A percentile compares a stretch with the other conserved stretches of the same genome.
Evolutionary conservation across 169 alveolate species (phyloP).

Genomic region (Plasmodium yoelii): DNA sequence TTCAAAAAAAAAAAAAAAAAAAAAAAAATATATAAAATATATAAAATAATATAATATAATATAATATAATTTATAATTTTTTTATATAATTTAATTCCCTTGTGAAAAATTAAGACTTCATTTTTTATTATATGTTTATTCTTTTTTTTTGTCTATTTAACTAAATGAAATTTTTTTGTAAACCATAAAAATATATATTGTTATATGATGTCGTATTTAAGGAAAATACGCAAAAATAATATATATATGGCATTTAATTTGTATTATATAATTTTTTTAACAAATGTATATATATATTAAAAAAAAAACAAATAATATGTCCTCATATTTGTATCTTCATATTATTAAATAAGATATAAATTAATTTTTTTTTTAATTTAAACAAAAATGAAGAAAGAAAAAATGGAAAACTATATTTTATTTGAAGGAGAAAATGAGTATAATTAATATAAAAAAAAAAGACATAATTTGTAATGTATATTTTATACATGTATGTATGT

Average conservation of each 20-base stretch:
- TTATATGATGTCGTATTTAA: too few relatives aligned
- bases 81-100: neutral
- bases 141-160: slow-evolving; percentile 21
- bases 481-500: neutral
- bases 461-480: neutral
- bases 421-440: slow-evolving; percentile 73
- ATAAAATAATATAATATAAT: neutral
- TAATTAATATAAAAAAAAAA: slow-evolving; percentile 1
- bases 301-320: too few relatives aligned
- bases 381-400: neutral
- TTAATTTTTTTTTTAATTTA: neutral
- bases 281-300: too few relatives aligned
- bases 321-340: too few relatives aligned
- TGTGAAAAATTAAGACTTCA: slow-evolving; percentile 6
- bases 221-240: too few relatives aligned
- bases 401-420: slow-evolving; percentile 7
- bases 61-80: neutral
- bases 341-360: slow-evolving; percentile 13
- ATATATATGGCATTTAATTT: too few relatives aligned
- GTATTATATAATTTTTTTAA: too few relatives aligned
- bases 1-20: too few relatives aligned
- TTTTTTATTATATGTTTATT: slow-evolving; percentile 11
- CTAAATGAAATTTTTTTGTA: too few relatives aligned
- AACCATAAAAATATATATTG: too few relatives aligned
- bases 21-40: neutral